Evolutionary conservation across 495 filamentous ascomycete genomes (phyloP).

Genomic region (Parathielavia appendiculata): DNA sequence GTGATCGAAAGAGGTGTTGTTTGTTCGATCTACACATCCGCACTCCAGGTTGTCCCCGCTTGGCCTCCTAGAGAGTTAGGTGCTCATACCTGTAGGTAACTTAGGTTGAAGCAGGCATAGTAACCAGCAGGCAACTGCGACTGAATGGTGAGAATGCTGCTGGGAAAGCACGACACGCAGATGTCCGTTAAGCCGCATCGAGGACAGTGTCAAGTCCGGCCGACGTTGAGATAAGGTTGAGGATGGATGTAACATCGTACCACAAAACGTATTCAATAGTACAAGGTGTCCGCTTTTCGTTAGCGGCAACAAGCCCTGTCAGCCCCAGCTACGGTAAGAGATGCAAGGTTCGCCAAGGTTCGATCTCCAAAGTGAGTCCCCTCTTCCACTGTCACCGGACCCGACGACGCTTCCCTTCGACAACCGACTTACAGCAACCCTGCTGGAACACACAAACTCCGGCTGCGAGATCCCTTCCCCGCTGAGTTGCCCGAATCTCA

Average conservation of each 20-base stretch:
- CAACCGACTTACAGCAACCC: no score
- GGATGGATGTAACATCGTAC: not conserved
- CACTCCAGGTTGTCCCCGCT: not conserved
- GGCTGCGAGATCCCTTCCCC: not conserved
- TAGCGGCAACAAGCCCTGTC: constrained; percentile 7
- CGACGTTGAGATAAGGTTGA: constrained; percentile 14
- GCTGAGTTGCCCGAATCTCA: not conserved
- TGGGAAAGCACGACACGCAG: not conserved
- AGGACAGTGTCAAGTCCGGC: constrained; percentile 10
- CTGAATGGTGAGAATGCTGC: not conserved
- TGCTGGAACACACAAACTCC: not conserved
- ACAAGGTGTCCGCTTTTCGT: constrained; percentile 6
- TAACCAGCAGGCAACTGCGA: not conserved
- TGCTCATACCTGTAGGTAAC: no score
- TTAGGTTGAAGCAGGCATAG: no score
- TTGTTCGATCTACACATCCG: not conserved
- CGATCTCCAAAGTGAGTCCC: constrained; percentile 1
- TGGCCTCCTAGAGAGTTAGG: not conserved
- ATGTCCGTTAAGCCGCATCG: not conserved
- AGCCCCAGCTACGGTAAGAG: not conserved
- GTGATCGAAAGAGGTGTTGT: not conserved
- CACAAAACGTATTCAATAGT: constrained; percentile 9
- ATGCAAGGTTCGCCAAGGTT: no score
- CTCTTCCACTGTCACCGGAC: not conserved
- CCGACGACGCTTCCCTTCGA: no score